phyloP scores from a whole-genome alignment of 495 filamentous ascomycete genomes.

The Neurospora sp. region DNA sequence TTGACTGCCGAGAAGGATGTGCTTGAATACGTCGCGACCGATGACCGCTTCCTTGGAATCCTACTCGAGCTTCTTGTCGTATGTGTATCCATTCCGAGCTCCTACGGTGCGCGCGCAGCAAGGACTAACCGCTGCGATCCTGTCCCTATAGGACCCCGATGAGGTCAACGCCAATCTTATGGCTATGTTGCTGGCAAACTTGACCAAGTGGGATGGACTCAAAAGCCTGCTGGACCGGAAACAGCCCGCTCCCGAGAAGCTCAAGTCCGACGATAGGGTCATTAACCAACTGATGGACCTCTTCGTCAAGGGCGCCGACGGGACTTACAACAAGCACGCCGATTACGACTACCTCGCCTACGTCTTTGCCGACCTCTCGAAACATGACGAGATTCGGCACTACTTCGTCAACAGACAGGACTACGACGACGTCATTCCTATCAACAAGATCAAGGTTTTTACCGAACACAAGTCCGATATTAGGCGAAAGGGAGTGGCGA shows the following conservation, averaged over 20 bases:
- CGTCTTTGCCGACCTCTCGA: constrained; percentile 84
- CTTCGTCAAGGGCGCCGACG: constrained; percentile 83
- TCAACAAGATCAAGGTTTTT: constrained; percentile 84
- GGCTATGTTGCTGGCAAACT: constrained; percentile 86
- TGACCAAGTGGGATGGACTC: constrained; percentile 67
- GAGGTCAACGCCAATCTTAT: constrained; percentile 72
- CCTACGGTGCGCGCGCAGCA: not conserved
- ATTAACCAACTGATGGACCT: constrained; percentile 90
- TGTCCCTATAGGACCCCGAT: constrained; percentile 32
- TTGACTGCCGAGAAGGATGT: constrained; percentile 70
- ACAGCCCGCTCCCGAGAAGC: constrained; percentile 46
- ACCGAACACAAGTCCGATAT: constrained; percentile 75
- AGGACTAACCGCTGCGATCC: constrained; percentile 7
- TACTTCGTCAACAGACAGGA: constrained; percentile 66
- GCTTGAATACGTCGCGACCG: constrained; percentile 57
- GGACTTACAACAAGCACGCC: constrained; percentile 72
- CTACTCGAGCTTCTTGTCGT: constrained; percentile 65
- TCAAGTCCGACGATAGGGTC: constrained; percentile 58
- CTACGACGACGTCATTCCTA: constrained; percentile 70
- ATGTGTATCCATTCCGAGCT: constrained; percentile 30
- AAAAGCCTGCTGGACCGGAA: constrained; percentile 55
- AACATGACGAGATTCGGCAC: constrained; percentile 58
- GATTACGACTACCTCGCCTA: constrained; percentile 89
- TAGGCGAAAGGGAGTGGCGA: constrained; percentile 81
- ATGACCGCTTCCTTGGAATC: constrained; percentile 71